Evolutionary conservation across 2,329 filamentous ascomycete genomes (phyloP).

Genomic region (Aureobasidium sp.): DNA sequence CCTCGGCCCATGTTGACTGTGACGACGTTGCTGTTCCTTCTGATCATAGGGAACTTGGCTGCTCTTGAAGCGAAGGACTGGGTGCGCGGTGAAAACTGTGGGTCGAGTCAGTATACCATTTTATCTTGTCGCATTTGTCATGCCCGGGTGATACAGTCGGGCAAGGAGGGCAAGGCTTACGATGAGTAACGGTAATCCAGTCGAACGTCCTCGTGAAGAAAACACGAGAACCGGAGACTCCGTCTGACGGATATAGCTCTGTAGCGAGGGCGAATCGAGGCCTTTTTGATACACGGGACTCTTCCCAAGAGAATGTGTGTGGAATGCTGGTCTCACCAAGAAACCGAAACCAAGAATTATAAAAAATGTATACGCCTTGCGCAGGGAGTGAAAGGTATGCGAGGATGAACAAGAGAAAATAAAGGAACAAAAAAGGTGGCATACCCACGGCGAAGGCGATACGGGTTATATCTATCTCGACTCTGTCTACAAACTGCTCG

Average conservation of each 20-base stretch:
- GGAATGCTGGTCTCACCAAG: slow-evolving; percentile 15
- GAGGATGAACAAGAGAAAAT: slow-evolving; percentile 3
- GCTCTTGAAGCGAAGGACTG: slow-evolving; percentile 1
- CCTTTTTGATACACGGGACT: slow-evolving; percentile 9
- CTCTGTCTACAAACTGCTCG: background rate
- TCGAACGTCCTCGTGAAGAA: slow-evolving; percentile 12
- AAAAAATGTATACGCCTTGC: slow-evolving; percentile 15
- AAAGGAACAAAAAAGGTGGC: slow-evolving; percentile 11
- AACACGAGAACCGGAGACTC: slow-evolving; percentile 1
- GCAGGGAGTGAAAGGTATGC: slow-evolving; percentile 13
- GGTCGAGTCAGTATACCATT: slow-evolving; percentile 4
- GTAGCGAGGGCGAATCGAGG: slow-evolving; percentile 13
- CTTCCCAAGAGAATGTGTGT: slow-evolving; percentile 8
- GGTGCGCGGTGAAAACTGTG: background rate
- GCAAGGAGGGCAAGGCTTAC: slow-evolving; percentile 14
- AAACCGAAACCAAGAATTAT: slow-evolving; percentile 10
- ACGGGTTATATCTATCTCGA: slow-evolving; percentile 14
- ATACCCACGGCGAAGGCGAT: slow-evolving; percentile 12
- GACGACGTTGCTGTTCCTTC: slow-evolving; percentile 33
- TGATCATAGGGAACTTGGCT: slow-evolving; percentile 32
- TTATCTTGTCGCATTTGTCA: slow-evolving; percentile 8
- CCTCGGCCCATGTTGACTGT: slow-evolving; percentile 43
- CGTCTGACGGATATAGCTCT: slow-evolving; percentile 4
- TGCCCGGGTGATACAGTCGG: slow-evolving; percentile 10
- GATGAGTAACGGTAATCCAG: slow-evolving; percentile 13